Percentiles rank a stretch among this genome's conserved stretches.
Evolutionary conservation across 768 basidiomycete genomes (phyloP).

Genomic region (Collybia sordida): DNA sequence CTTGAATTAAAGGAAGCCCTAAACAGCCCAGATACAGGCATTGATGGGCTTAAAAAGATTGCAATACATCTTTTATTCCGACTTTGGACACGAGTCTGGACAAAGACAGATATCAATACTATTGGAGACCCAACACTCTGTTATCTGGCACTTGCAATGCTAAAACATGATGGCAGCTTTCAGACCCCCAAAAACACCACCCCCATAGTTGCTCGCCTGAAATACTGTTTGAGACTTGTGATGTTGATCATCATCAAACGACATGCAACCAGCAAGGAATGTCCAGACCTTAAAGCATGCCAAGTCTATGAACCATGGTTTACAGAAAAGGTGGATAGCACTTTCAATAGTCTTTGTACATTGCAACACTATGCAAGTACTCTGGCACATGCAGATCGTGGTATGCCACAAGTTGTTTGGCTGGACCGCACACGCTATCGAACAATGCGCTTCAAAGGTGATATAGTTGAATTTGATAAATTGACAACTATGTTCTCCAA

Average conservation of each 20-base stretch:
- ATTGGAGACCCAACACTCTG: constrained; percentile 15
- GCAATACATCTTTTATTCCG: neutral
- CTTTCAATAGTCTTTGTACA: constrained; percentile 14
- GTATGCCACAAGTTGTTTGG: constrained; percentile 17
- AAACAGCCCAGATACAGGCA: no score
- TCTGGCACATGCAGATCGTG: constrained; percentile 9
- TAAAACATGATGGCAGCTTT: constrained; percentile 4
- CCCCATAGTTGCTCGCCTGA: neutral
- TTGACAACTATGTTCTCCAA: constrained; percentile 6
- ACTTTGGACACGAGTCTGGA: constrained; percentile 13
- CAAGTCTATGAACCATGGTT: neutral
- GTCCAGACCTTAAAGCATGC: neutral
- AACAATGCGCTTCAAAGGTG: constrained; percentile 15
- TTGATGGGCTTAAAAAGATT: neutral
- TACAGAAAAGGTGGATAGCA: constrained; percentile 13
- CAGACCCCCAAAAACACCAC: constrained; percentile 4
- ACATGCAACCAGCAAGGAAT: neutral
- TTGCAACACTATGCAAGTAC: constrained; percentile 18
- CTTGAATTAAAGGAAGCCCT: neutral
- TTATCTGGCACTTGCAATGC: constrained; percentile 5
- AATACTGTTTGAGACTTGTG: constrained; percentile 11
- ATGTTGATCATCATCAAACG: constrained; percentile 5
- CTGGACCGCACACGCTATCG: constrained; percentile 10
- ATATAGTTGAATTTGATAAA: constrained; percentile 6
- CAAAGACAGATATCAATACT: neutral